Base-by-base conservation (phyloP, 768 basidiomycete genomes). In the Boletus eberwhitei region DNA sequence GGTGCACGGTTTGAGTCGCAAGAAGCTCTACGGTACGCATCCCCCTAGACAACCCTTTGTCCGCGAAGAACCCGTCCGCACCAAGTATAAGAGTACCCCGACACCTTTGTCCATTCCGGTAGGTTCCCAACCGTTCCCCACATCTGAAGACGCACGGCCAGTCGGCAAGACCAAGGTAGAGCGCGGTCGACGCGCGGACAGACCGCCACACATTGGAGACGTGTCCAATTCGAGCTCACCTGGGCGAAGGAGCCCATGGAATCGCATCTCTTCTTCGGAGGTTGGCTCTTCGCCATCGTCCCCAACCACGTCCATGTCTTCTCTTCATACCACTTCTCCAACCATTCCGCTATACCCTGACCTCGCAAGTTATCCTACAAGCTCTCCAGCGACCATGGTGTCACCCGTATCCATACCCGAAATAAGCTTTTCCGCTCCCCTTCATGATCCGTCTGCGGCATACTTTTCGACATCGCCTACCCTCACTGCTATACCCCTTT, bases 1-100 rank as follows among this genome's bases (percentile, higher is more conserved):
- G 61, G 77, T 82, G 35, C 86, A 88, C 53, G 86, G 86, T 3
- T 62, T 88, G 44, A 85, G 83, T 8, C 86, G 86, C 72, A 87
- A 87, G 71, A 85, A 85, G 59, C 75, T 83, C 8, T 84, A 86
- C 53, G 79, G 80, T 12, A 51, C 77, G 11, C 81, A 82, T 60
- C 76, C 81, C 17, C 58, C 71, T 17, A 74, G 78, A 26, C 66
- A 72, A 37, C 82, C 84, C 0, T 85, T 85, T 62, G 74, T 84
- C 61, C 73, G 75, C 39, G 81, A 83, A 36, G 82, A 80, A 44
- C 74, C 76, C 11, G 71, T 77, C 39, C 71, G 71, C 42, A 57
- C 67, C 9, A 68, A 68, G 49, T 69, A 72, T 48, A 67, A 69
- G 52, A 70, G 62, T 29, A 57, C 69, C 4, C 69, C 73, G 11